Evolutionary conservation across 1,284 basidiomycete genomes (phyloP).

Genomic region (Puccinia polysora): DNA sequence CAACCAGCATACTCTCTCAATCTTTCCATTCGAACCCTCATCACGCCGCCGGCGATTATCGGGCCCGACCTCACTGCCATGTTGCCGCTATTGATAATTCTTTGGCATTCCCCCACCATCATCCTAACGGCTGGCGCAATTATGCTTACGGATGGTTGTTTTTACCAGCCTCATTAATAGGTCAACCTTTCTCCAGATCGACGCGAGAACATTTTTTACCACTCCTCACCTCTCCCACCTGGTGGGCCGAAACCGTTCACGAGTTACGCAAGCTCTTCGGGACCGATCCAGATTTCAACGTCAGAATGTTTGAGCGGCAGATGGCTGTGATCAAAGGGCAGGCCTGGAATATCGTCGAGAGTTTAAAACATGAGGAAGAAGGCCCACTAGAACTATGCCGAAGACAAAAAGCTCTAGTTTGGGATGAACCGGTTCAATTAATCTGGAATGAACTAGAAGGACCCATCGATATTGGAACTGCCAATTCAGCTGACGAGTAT

Average conservation of each 20-base stretch:
- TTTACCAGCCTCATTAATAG: conserved; percentile 77
- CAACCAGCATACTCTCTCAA: conserved; percentile 41
- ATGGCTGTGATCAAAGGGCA: conserved; percentile 86
- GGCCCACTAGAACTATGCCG: conserved; percentile 78
- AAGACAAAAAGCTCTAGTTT: conserved; percentile 69
- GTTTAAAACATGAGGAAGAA: conserved; percentile 68
- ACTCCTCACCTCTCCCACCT: conserved; percentile 70
- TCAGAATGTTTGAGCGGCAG: conserved; percentile 63
- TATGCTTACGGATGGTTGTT: conserved; percentile 90
- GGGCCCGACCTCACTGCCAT: conserved; percentile 62
- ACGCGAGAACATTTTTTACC: conserved; percentile 77
- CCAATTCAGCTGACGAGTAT: no score
- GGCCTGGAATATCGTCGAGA: conserved; percentile 81
- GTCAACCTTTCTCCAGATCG: conserved; percentile 72
- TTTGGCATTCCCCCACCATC: conserved; percentile 67
- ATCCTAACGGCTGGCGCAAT: conserved; percentile 80
- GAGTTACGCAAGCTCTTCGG: conserved; percentile 71
- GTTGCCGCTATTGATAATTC: conserved; percentile 80
- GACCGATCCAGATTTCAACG: conserved; percentile 65
- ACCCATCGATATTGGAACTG: conserved; percentile 6
- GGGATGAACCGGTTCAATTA: conserved; percentile 77
- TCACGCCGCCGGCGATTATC: conserved; percentile 17
- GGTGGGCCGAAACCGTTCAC: conserved; percentile 83
- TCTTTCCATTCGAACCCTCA: conserved; percentile 22
- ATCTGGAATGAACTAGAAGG: conserved; percentile 38